Base-by-base conservation (phyloP, 2,329 filamentous ascomycete genomes). In the Rhynchosporium agropyri region DNA sequence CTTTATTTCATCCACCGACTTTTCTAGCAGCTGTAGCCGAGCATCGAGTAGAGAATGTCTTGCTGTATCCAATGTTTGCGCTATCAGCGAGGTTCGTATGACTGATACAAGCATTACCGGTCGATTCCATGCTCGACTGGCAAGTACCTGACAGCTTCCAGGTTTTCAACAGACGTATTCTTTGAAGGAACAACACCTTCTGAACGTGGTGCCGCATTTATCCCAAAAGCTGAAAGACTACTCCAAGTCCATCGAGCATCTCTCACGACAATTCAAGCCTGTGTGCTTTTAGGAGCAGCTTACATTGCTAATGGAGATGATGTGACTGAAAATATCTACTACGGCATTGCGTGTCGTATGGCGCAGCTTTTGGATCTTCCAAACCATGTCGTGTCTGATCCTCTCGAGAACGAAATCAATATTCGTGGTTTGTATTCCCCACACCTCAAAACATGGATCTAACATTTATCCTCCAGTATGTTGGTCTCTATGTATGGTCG, bases 51-150 rank as follows among this genome's bases (percentile, higher is more conserved):
- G 63, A 64, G 5, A 60, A 55, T 26, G 65, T 69, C 28, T 40
- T 70, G 49, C 31, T 70, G 20, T 65, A 63, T 58, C 64, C 64
- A 10, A 67, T 69, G 46, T 64, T 68, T 54, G 65, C 67, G 1
- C 57, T 70, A 40, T 68, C 65, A 15, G 67, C 68, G 43, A 68
- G 68, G 68, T 69, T 15, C 10, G 40, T 57, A 8, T 40, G 29
- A n/a, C 38, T 4, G 13, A 8, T 40, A 20, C 20, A 36, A 36
- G 8, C 72, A 69, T 79, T 79, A 50, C 26, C 13, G 31, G 12
- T 29, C 13, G 53, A 9, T 13, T n/a, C 13, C n/a, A n/a, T 53
- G n/a, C 3, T 10, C 12, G 8, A 10, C 10, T 54, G 31, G 1
- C 4, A 4, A 28, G 20, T 7, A 38, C 33, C 54, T 57, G 42